Evolutionary conservation across 1,284 basidiomycete genomes (phyloP), one percentile per base, ranked within the genome.

Genomic region (Vanrija pseudolonga): DNA sequence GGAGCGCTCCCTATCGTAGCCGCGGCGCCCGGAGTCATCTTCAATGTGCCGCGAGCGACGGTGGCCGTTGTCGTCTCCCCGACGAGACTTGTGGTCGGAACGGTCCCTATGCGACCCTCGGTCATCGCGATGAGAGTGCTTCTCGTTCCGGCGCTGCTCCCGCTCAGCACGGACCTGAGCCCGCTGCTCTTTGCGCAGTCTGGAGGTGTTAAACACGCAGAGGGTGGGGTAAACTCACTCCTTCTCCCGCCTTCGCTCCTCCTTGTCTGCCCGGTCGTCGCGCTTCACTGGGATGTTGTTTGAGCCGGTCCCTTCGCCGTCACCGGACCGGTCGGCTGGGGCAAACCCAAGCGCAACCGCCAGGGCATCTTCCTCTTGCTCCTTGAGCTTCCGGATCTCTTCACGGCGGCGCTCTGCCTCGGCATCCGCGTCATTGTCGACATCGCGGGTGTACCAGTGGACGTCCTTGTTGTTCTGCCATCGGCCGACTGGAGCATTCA

Each of bases 381-480:
- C 87, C 73, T 94, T 94, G 55, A 94, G 73, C 65, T 81, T 84
- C 57, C 82, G 77, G 39, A 94, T 85, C 76, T 95, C 91, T 59
- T 87, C 69, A 20, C 53, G 53, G 17, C 61, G 57, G 17, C 57
- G 39, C 6, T 56, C 53, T 3, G 59, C 66, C 12, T 52, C 63
- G 8, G 52, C 60, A 51, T 84, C 83, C 11, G 68, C 72, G 22
- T 84, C 82, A 0, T 62, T 62, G 7, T 72, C 61, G 12, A 66
- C 41, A 2, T 92, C 89, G 36, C 91, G 84, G 59, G 79, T 83
- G 70, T 95, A 95, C 91, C 91, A 95, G 69, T 95, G 91, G 18
- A 95, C 79, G 66, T 95, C 91, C 71, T 93, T 91, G 78, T 90
- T 90, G 78, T 92, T 93, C 76, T 95, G 91, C 91, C 91, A 95